Percentiles rank a stretch among this genome's conserved stretches.
Evolutionary conservation across 2,329 filamentous ascomycete genomes (phyloP).

Genomic region (Phyllosticta paracitricarpa): DNA sequence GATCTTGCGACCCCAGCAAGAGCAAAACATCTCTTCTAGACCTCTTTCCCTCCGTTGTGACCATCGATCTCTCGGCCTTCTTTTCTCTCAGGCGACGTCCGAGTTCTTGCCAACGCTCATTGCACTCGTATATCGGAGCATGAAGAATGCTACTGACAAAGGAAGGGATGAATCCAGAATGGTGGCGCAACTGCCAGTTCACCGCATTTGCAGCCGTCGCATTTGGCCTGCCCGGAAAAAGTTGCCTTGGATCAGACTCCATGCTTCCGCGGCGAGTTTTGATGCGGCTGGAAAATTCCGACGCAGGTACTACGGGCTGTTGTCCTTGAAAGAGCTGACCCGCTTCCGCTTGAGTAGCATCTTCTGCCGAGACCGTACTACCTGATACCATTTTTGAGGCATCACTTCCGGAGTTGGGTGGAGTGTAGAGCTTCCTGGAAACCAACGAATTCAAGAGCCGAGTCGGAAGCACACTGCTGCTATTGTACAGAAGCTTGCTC

Average conservation of each 20-base stretch:
- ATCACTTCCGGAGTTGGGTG: background rate
- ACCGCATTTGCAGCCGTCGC: slow-evolving; percentile 55
- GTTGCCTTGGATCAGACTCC: slow-evolving; percentile 8
- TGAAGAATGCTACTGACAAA: slow-evolving; percentile 63
- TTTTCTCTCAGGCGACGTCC: slow-evolving; percentile 39
- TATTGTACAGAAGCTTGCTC: slow-evolving; percentile 53
- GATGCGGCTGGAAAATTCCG: background rate
- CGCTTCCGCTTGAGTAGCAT: background rate
- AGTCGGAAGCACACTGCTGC: slow-evolving; percentile 50
- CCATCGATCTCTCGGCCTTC: slow-evolving; percentile 22
- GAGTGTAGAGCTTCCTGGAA: slow-evolving; percentile 14
- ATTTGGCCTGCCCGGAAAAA: slow-evolving; percentile 43
- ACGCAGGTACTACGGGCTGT: background rate
- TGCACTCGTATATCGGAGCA: slow-evolving; percentile 58
- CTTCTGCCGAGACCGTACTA: background rate
- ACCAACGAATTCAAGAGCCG: slow-evolving; percentile 44
- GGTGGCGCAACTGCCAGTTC: slow-evolving; percentile 57
- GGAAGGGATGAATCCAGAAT: slow-evolving; percentile 57
- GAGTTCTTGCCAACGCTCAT: slow-evolving; percentile 52
- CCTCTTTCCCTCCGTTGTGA: slow-evolving; percentile 26
- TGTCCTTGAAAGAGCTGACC: background rate
- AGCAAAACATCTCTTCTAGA: slow-evolving; percentile 45
- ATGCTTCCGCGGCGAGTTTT: background rate
- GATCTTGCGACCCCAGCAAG: slow-evolving; percentile 56
- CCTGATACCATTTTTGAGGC: background rate